These are phyloP conservation scores for Rubroboletus pulcherrimus DNA, from an alignment of 768 basidiomycete genomes.

Conservation along the genomic window DNA sequence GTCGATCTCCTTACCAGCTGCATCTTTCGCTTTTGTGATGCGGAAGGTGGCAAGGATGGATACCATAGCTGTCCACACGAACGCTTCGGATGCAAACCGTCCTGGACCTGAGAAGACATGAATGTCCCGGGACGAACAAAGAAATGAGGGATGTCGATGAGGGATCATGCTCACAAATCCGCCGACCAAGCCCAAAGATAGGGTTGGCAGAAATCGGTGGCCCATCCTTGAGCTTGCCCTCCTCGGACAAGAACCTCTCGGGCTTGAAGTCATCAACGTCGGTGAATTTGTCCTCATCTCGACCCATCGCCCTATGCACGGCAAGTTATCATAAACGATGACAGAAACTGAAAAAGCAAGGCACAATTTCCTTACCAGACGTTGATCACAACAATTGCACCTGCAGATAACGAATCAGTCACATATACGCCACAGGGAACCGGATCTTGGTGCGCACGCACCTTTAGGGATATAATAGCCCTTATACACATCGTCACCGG, in stretches of 20 bases:
- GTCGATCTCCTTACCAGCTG: conserved; percentile 17
- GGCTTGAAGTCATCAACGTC: conserved; percentile 26
- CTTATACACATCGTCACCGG: conserved; percentile 24
- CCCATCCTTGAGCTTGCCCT: conserved; percentile 10
- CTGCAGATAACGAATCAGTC: conserved; percentile 9
- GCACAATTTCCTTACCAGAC: conserved; percentile 26
- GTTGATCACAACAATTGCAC: conserved; percentile 33
- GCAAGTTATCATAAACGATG: neutral
- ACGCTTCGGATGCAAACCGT: conserved; percentile 21
- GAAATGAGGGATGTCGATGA: no score
- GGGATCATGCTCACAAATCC: conserved; percentile 16
- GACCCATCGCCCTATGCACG: conserved; percentile 20
- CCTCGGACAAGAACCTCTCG: conserved; percentile 21
- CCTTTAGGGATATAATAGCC: conserved; percentile 43
- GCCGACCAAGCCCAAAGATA: conserved; percentile 24
- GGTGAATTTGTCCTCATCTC: conserved; percentile 14
- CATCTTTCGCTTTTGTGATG: conserved; percentile 23
- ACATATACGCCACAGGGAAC: neutral
- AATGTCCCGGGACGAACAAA: neutral
- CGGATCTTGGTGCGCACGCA: neutral
- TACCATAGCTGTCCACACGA: conserved; percentile 21
- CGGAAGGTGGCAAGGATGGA: conserved; percentile 22
- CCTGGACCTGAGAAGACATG: conserved; percentile 12
- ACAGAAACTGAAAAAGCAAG: no score
- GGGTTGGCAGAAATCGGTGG: conserved; percentile 15